These are phyloP conservation scores for Solanum hybrid DNA, from an alignment of 305 asterid genomes.

Conservation along the genomic window DNA sequence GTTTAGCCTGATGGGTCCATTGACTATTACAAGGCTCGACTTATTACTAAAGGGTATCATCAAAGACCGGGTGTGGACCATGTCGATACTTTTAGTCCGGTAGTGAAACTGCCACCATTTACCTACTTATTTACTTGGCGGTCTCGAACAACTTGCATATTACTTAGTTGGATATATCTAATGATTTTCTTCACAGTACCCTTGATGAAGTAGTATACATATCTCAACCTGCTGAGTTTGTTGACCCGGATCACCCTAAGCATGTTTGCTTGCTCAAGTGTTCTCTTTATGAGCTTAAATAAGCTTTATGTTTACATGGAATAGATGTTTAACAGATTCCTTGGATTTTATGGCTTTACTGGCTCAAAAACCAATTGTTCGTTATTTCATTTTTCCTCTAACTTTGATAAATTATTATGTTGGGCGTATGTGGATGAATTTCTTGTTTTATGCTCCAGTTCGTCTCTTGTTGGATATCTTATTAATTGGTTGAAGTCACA, in stretches of 20 bases:
- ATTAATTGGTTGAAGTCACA: neutral
- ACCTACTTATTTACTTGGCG: neutral
- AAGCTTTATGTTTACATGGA: neutral
- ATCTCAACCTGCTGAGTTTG: neutral
- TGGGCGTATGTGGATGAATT: neutral
- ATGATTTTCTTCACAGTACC: neutral
- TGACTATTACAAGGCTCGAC: neutral
- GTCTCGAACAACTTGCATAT: neutral
- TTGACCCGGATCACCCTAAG: neutral
- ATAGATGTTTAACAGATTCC: neutral
- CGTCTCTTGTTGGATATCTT: no score
- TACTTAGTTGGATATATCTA: neutral
- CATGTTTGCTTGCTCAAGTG: neutral
- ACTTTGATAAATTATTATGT: neutral
- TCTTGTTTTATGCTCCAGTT: neutral
- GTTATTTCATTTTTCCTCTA: neutral
- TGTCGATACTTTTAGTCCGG: neutral
- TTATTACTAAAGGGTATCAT: neutral
- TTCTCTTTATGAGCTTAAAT: no score
- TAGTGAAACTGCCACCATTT: neutral
- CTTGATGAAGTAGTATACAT: neutral
- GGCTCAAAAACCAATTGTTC: neutral
- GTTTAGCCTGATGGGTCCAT: neutral
- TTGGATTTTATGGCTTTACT: neutral
- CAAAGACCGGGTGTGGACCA: neutral